Evolutionary conservation across 805 yeast genomes (phyloP).

Genomic region (Ogataea philodendri): DNA sequence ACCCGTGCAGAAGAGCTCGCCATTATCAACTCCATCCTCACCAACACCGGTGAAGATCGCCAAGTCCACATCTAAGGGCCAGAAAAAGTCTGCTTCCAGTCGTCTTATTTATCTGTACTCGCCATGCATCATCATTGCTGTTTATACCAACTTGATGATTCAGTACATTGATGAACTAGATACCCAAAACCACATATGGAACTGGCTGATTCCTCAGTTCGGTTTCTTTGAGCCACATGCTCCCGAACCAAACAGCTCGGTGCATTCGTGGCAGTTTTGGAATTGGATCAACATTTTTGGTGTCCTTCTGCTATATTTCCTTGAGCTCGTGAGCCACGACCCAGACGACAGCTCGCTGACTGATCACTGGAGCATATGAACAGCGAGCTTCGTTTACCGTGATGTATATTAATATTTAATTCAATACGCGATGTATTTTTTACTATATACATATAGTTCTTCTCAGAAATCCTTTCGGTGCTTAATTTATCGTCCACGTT

Average conservation of each 20-base stretch:
- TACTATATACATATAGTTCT: slow-evolving; percentile 7
- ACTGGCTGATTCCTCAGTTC: slow-evolving; percentile 32
- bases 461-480: slow-evolving; percentile 24
- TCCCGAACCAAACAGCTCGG: slow-evolving; percentile 10
- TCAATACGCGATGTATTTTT: slow-evolving; percentile 7
- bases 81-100: slow-evolving; percentile 36
- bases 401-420: slow-evolving; percentile 7
- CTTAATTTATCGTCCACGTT: slow-evolving; percentile 53
- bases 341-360: slow-evolving; percentile 36
- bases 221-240: slow-evolving; percentile 2
- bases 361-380: slow-evolving; percentile 29
- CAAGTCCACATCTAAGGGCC: slow-evolving; percentile 6
- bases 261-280: slow-evolving; percentile 94
- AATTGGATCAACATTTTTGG: slow-evolving; percentile 90
- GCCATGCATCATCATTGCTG: slow-evolving; percentile 92
- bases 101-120: slow-evolving; percentile 78
- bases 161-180: slow-evolving; percentile 80
- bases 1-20: slow-evolving; percentile 26
- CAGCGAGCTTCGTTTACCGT: not conserved
- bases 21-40: slow-evolving; percentile 23
- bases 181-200: slow-evolving; percentile 42
- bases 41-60: slow-evolving; percentile 19
- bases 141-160: slow-evolving; percentile 90
- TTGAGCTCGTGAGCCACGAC: slow-evolving; percentile 57
- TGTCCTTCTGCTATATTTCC: slow-evolving; percentile 73